These are phyloP conservation scores for Chalciporus sphaerocephalus DNA, from an alignment of 768 basidiomycete species.

Conservation along the genomic window DNA sequence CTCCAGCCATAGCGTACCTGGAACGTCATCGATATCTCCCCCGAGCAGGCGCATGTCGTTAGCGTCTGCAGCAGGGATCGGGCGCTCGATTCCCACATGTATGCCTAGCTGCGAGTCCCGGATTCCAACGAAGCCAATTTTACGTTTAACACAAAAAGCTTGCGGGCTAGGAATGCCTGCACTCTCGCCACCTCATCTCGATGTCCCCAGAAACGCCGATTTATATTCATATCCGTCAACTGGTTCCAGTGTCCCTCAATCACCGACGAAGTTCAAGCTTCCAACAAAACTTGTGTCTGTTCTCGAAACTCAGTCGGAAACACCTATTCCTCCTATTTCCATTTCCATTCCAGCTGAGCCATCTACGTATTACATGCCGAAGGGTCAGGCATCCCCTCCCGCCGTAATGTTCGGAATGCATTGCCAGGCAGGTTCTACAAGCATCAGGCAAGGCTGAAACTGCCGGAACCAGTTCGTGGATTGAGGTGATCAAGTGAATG, in stretches of 20 bases:
- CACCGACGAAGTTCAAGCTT: constrained; percentile 26
- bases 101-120: background rate
- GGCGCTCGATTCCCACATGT: constrained; percentile 9
- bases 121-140: constrained; percentile 28
- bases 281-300: constrained; percentile 29
- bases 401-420: background rate
- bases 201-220: background rate
- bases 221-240: background rate
- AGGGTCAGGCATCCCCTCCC: background rate
- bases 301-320: constrained; percentile 24
- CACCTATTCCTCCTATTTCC: constrained; percentile 1
- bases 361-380: constrained; percentile 4
- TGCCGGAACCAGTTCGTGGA: no score
- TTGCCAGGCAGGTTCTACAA: constrained; percentile 5
- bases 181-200: background rate
- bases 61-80: constrained; percentile 22
- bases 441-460: constrained; percentile 21
- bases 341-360: background rate
- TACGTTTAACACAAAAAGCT: constrained; percentile 24
- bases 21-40: constrained; percentile 23
- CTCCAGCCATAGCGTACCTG: constrained; percentile 11
- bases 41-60: constrained; percentile 28
- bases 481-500: no score
- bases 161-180: constrained; percentile 21
- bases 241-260: constrained; percentile 19